Evolutionary conservation across 2,329 filamentous ascomycete genomes (phyloP), one percentile per base, ranked within the genome.

Genomic region (Coniochaeta sp.): DNA sequence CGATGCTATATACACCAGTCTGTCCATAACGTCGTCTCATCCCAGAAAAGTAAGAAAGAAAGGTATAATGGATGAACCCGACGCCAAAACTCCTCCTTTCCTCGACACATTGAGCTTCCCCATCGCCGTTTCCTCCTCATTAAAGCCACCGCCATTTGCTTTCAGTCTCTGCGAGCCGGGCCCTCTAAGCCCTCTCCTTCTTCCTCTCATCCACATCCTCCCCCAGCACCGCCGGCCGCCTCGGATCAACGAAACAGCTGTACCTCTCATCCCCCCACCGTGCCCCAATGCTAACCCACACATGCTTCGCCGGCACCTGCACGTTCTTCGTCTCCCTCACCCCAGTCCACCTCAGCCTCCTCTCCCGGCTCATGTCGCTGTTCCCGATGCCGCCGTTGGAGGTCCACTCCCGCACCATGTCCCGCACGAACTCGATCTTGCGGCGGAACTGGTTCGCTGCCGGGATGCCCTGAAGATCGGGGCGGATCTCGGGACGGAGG

Each of bases 361-460:
- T 63, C 38, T 78, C 74, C 51, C 73, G 72, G 54, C 70, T 72
- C 76, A 84, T 83, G 55, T 78, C 73, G 57, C 79, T 82, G 63
- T 82, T 83, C 50, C 88, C 88, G 28, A 91, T 68, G 2, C 88
- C 88, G 3, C 82, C 83, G 59, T 86, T 85, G 51, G 65, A 61
- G 12, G 83, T 79, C 88, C 88, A 92, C 64, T 89, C 85, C 56
- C 77, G 78, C 10, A 90, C 76, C 14, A 89, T 77, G 49, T 77
- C 70, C 57, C 78, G 76, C 60, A 91, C 81, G 63, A 91, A 91
- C 54, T 83, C 78, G 52, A 92, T 78, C 72, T 92, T 92, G 59
- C 75, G 76, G 30, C 84, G 81, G 63, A 92, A 81, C 57, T 85
- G 80, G 64, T 92, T 92, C 35, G 85, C 84, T 18, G 79, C 77